Evolutionary conservation across 805 yeast genomes (phyloP).

Genomic region (Pichia membranifaciens): DNA sequence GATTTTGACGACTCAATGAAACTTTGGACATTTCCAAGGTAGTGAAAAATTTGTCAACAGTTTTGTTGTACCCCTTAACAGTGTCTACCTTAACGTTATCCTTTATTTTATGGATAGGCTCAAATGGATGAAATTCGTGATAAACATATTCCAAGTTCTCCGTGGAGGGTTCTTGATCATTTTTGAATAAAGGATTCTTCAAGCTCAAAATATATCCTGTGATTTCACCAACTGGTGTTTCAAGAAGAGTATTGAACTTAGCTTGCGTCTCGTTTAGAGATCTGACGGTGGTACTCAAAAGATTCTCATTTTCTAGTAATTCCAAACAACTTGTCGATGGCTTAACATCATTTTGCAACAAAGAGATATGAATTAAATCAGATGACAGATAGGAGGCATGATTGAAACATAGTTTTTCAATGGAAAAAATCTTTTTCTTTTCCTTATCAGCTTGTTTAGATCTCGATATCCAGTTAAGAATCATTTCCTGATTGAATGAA

Average conservation of each 20-base stretch:
- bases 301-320: slow-evolving; percentile 26
- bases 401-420: slow-evolving; percentile 64
- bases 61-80: slow-evolving; percentile 65
- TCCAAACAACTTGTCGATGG: slow-evolving; percentile 30
- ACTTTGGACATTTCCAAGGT: slow-evolving; percentile 77
- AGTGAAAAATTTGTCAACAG: slow-evolving; percentile 81
- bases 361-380: slow-evolving; percentile 61
- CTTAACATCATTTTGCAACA: slow-evolving; percentile 42
- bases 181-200: slow-evolving; percentile 46
- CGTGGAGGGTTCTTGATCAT: slow-evolving; percentile 31
- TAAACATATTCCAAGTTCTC: slow-evolving; percentile 37
- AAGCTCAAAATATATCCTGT: slow-evolving; percentile 62
- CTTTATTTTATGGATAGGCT: slow-evolving; percentile 33
- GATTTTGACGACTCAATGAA: slow-evolving; percentile 67
- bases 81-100: slow-evolving; percentile 34
- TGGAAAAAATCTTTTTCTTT: slow-evolving; percentile 46
- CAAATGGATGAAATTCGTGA: slow-evolving; percentile 52
- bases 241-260: slow-evolving; percentile 35
- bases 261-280: slow-evolving; percentile 44
- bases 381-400: slow-evolving; percentile 72
- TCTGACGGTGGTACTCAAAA: slow-evolving; percentile 30
- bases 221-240: slow-evolving; percentile 30
- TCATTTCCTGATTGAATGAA: slow-evolving; percentile 27
- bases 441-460: slow-evolving; percentile 31
- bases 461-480: slow-evolving; percentile 36